Conservation (phyloP, 306 rosid species). For the Malus asiatica region DNA sequence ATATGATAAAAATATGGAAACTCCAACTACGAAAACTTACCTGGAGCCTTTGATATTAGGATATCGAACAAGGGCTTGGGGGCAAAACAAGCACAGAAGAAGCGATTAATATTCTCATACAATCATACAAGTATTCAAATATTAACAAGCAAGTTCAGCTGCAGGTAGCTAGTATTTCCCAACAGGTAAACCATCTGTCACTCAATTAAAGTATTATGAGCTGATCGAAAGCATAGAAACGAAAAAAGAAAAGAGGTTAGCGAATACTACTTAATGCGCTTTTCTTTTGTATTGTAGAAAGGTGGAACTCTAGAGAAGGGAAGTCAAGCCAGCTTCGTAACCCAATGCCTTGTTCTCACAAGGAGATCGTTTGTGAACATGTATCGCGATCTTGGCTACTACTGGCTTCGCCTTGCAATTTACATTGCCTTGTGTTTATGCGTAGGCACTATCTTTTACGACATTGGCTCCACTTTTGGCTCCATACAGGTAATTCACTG, state of each 20-base stretch:
- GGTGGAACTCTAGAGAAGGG: constrained; percentile 15
- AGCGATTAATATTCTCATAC: constrained; percentile 18
- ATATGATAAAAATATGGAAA: background rate
- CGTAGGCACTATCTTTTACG: constrained; percentile 30
- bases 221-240: background rate
- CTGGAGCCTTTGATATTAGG: constrained; percentile 18
- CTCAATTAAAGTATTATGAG: background rate
- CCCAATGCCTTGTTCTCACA: constrained; percentile 30
- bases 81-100: constrained; percentile 27
- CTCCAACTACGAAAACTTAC: background rate
- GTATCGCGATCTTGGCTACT: constrained; percentile 44
- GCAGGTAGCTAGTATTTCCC: constrained; percentile 12
- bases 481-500: constrained; percentile 30
- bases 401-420: constrained; percentile 42
- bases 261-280: background rate
- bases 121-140: constrained; percentile 24
- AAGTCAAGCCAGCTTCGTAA: constrained; percentile 32
- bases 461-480: constrained; percentile 22
- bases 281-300: constrained; percentile 5
- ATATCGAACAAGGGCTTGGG: constrained; percentile 21
- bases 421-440: constrained; percentile 34
- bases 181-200: constrained; percentile 4
- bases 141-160: constrained; percentile 12
- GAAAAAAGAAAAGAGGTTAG: background rate
- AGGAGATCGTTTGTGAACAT: constrained; percentile 44